Conservation (phyloP, 192 early-diverging fungal genomes). For the Backusella parvicylindrica region DNA sequence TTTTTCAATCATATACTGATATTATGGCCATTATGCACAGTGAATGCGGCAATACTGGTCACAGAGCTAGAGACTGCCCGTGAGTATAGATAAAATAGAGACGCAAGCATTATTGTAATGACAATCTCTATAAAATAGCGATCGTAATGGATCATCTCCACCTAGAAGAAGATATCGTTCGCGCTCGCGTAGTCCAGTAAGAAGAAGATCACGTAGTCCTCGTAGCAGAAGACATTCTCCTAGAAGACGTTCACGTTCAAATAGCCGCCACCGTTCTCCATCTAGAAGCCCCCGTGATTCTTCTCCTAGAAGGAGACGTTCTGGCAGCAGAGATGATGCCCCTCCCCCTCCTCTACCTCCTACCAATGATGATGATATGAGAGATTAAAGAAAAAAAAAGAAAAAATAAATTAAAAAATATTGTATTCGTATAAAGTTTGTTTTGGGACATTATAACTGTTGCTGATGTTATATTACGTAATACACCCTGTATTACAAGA, state of each 20-base stretch:
- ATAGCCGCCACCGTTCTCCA: background rate
- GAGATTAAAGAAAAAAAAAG: background rate
- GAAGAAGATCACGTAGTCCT: slow-evolving; percentile 9
- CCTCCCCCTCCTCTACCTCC: background rate
- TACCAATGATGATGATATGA: background rate
- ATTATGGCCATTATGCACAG: slow-evolving; percentile 12
- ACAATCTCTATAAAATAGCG: background rate
- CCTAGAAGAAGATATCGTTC: slow-evolving; percentile 11
- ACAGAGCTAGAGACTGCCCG: slow-evolving; percentile 29
- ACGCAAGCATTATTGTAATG: background rate
- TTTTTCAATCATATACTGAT: background rate
- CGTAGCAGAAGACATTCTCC: background rate
- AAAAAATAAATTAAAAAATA: too few species aligned
- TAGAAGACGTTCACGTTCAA: slow-evolving; percentile 8
- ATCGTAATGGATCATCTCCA: background rate
- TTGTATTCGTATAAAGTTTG: too few species aligned
- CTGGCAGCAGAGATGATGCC: background rate
- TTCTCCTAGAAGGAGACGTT: background rate
- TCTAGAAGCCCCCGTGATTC: background rate
- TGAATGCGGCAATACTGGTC: slow-evolving; percentile 31
- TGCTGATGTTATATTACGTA: too few species aligned
- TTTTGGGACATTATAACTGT: too few species aligned
- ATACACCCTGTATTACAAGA: too few species aligned
- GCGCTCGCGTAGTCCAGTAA: background rate
- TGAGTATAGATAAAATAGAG: slow-evolving; percentile 11